Evolutionary conservation across 306 rosid species (phyloP).

Genomic region (Psophocarpus tetragonolobus): DNA sequence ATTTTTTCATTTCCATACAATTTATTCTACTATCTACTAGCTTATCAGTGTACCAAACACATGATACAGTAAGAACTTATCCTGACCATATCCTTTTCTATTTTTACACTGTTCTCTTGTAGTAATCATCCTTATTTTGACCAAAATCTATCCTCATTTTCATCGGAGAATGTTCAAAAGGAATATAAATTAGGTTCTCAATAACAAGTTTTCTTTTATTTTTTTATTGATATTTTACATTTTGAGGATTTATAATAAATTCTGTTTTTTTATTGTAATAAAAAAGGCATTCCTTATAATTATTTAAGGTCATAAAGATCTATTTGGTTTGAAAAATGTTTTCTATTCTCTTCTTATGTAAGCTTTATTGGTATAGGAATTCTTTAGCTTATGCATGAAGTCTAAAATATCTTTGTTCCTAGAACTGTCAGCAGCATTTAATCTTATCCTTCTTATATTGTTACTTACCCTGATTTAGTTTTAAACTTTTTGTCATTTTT

Average conservation of each 20-base stretch:
- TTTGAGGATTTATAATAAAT: not conserved
- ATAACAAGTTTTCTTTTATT: not conserved
- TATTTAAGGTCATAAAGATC: not conserved
- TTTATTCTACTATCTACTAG: not conserved
- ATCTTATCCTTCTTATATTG: not conserved
- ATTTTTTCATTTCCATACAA: not conserved
- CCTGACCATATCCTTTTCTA: not conserved
- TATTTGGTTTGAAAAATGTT: not conserved
- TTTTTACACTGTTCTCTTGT: not conserved
- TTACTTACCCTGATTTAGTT: constrained; percentile 4
- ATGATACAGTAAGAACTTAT: not conserved
- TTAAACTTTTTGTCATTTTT: constrained; percentile 16
- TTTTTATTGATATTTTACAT: not conserved
- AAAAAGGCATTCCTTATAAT: not conserved
- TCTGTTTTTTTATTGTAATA: not conserved
- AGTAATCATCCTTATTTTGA: not conserved
- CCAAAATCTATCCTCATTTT: not conserved
- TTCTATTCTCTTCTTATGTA: not conserved
- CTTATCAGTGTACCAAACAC: not conserved
- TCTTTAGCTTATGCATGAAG: not conserved
- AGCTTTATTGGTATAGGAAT: not conserved
- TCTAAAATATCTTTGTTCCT: not conserved
- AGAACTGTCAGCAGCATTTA: not conserved
- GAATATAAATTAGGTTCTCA: not conserved
- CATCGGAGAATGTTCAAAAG: not conserved